These are phyloP conservation scores for Paramecium tetraurelia DNA, from an alignment of 73 alveolate species.

Conservation along the genomic window DNA sequence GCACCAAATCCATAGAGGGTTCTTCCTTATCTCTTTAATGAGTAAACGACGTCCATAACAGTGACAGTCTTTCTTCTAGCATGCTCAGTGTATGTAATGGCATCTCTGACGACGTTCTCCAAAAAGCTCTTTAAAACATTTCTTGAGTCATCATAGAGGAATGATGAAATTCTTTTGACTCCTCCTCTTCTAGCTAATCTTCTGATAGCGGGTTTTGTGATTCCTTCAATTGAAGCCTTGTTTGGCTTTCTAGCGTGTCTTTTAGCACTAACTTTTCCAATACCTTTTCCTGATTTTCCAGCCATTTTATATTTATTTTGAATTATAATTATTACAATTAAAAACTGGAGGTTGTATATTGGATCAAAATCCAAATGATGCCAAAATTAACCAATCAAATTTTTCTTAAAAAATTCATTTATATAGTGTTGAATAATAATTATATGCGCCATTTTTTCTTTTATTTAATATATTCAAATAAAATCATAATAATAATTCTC, in stretches of 20 bases:
- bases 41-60: constrained; percentile 87
- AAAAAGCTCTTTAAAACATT: constrained; percentile 71
- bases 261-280: constrained; percentile 76
- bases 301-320: constrained; percentile 50
- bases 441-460: neutral
- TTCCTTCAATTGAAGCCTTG: constrained; percentile 80
- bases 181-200: constrained; percentile 97
- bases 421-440: neutral
- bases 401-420: neutral
- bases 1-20: constrained; percentile 81
- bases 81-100: constrained; percentile 81
- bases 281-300: constrained; percentile 70
- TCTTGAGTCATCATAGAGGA: constrained; percentile 86
- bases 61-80: constrained; percentile 89
- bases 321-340: neutral
- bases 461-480: neutral
- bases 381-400: constrained; percentile 22
- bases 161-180: constrained; percentile 82
- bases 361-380: neutral
- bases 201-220: constrained; percentile 87
- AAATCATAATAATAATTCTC: neutral
- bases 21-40: constrained; percentile 84
- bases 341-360: neutral
- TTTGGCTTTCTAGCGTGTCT: constrained; percentile 70
- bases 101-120: constrained; percentile 81